phyloP scores from a whole-genome alignment of 805 yeast genomes.

The Isabelozyma gotoi region DNA sequence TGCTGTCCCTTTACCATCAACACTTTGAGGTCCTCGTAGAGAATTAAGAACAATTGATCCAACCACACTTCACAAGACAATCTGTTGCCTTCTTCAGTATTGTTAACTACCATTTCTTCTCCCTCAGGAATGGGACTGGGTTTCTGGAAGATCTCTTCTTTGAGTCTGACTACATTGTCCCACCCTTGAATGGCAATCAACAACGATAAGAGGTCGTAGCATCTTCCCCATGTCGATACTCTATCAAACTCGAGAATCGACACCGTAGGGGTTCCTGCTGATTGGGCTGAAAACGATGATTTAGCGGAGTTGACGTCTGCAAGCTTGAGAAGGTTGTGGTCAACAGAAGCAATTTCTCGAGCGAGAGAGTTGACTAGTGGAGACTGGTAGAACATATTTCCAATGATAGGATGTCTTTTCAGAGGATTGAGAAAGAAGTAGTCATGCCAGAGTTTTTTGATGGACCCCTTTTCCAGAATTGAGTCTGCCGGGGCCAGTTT shows the following conservation, averaged over 20 bases:
- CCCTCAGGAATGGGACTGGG: slow-evolving; percentile 26
- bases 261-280: slow-evolving; percentile 22
- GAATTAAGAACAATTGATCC: slow-evolving; percentile 66
- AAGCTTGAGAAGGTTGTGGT: slow-evolving; percentile 24
- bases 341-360: slow-evolving; percentile 35
- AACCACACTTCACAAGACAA: slow-evolving; percentile 72
- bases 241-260: slow-evolving; percentile 32
- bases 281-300: slow-evolving; percentile 28
- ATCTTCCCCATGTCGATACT: slow-evolving; percentile 42
- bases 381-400: slow-evolving; percentile 34
- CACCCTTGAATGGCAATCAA: slow-evolving; percentile 75
- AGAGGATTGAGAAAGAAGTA: slow-evolving; percentile 26
- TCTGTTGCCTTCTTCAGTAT: slow-evolving; percentile 14
- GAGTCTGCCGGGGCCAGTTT: not conserved
- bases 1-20: slow-evolving; percentile 26
- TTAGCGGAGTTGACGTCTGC: slow-evolving; percentile 27
- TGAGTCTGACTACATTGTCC: slow-evolving; percentile 66
- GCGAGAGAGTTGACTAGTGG: slow-evolving; percentile 34
- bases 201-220: slow-evolving; percentile 67
- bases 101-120: slow-evolving; percentile 13
- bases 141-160: slow-evolving; percentile 70
- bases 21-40: slow-evolving; percentile 58
- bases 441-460: slow-evolving; percentile 33
- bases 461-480: slow-evolving; percentile 27
- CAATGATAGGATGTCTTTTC: slow-evolving; percentile 34